A percentile compares a stretch with the other conserved stretches of the same genome.
These are phyloP conservation scores for Tubosaeta brunneosetosa DNA, from an alignment of 768 basidiomycete species.

Conservation along the genomic window DNA sequence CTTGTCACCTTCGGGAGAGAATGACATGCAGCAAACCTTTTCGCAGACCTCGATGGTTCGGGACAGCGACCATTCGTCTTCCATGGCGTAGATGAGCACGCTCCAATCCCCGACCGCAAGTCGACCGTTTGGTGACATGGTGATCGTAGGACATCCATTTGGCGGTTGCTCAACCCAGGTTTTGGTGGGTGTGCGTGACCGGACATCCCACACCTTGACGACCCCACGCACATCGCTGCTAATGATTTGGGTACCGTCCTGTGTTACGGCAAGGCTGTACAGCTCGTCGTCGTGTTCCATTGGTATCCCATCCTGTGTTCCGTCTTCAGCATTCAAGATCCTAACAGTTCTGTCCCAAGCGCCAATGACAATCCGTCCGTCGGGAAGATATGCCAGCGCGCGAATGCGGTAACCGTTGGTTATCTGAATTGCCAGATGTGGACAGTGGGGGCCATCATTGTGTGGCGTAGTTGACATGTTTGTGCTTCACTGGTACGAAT, in stretches of 20 bases:
- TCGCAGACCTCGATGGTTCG: not conserved
- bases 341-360: not conserved
- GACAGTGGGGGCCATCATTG: not conserved
- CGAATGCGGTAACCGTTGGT: not conserved
- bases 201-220: slow-evolving; percentile 1
- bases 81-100: not conserved
- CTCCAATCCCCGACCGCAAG: too few species aligned
- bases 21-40: not conserved
- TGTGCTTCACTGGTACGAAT: too few species aligned
- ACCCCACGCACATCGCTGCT: not conserved
- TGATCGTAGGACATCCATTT: too few species aligned
- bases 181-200: not conserved
- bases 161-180: too few species aligned
- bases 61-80: not conserved
- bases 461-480: not conserved
- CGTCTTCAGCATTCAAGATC: not conserved
- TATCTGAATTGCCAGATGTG: not conserved
- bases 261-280: not conserved
- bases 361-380: not conserved
- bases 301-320: not conserved
- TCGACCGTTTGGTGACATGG: slow-evolving; percentile 1
- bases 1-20: slow-evolving; percentile 1
- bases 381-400: not conserved
- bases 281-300: not conserved
- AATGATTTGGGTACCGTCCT: not conserved